Percentiles rank a stretch among this genome's conserved stretches.
These are phyloP conservation scores for Aspergillus cavernicola DNA, from an alignment of 495 filamentous ascomycete genomes.

Conservation along the genomic window DNA sequence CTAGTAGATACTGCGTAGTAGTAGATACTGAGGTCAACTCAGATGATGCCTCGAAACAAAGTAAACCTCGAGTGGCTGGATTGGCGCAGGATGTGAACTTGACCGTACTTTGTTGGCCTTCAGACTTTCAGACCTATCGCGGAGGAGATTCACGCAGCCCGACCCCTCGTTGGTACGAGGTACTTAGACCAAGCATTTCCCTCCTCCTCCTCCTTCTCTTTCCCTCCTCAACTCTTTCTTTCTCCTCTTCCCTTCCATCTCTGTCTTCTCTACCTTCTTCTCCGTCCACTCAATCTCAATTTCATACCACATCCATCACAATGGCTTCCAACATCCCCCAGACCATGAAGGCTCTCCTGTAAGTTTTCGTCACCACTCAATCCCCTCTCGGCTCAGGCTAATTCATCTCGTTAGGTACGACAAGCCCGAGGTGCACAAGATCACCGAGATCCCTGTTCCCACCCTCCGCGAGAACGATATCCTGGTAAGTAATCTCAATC, in stretches of 20 bases:
- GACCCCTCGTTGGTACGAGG: slow-evolving; percentile 3
- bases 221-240: background rate
- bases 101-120: too few species aligned
- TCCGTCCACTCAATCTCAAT: background rate
- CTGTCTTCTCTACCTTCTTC: slow-evolving; percentile 3
- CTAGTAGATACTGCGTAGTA: too few species aligned
- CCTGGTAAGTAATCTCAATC: slow-evolving; percentile 33
- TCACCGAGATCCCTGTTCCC: slow-evolving; percentile 60
- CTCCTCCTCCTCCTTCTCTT: background rate
- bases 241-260: slow-evolving; percentile 10
- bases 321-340: slow-evolving; percentile 40
- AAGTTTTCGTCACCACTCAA: slow-evolving; percentile 17
- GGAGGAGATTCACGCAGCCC: background rate
- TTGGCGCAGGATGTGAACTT: too few species aligned
- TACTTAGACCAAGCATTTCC: background rate
- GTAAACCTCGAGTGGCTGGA: too few species aligned
- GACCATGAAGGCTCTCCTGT: slow-evolving; percentile 61
- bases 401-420: slow-evolving; percentile 47
- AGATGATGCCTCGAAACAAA: background rate
- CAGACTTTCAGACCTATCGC: too few species aligned
- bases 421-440: slow-evolving; percentile 54
- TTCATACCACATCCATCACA: slow-evolving; percentile 13
- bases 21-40: background rate
- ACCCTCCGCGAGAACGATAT: slow-evolving; percentile 57
- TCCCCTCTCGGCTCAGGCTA: background rate